Conservation (phyloP, 164 flowering plant genomes). For the Saururus chinensis region DNA sequence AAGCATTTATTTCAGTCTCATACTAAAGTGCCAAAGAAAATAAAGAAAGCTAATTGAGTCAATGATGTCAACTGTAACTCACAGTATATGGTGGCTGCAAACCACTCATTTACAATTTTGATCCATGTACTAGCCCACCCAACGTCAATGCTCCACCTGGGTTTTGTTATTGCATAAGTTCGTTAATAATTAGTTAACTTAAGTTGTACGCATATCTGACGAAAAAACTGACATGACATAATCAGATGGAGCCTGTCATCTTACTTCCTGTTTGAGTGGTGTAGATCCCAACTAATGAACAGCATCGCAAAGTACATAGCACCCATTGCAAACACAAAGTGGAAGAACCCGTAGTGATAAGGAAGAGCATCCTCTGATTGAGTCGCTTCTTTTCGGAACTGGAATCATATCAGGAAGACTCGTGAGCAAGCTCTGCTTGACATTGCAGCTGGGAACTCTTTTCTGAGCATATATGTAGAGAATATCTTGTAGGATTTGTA, state of each 20-base stretch:
- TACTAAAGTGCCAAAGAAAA: background rate
- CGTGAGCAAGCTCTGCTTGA: background rate
- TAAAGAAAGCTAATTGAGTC: too few relatives aligned
- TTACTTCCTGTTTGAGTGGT: conserved; percentile 56
- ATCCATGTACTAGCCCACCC: conserved; percentile 99
- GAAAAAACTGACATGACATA: background rate
- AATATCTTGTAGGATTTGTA: background rate
- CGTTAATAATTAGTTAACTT: background rate
- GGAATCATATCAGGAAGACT: conserved; percentile 6
- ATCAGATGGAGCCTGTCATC: conserved; percentile 1
- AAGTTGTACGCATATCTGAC: background rate
- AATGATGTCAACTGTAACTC: conserved; percentile 13
- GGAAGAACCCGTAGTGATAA: conserved; percentile 80
- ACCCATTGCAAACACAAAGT: conserved; percentile 67
- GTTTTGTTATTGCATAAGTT: background rate
- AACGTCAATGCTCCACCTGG: conserved; percentile 92
- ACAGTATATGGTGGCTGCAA: conserved; percentile 81
- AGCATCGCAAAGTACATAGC: conserved; percentile 97
- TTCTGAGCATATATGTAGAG: background rate
- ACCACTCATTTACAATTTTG: conserved; percentile 85
- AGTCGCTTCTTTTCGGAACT: conserved; percentile 56
- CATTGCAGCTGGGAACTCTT: background rate
- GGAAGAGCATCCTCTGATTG: conserved; percentile 66
- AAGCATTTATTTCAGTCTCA: background rate
- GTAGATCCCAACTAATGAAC: conserved; percentile 79